Evolutionary conservation across 306 rosid genomes (phyloP).

Genomic region (Inga leiocalycina): DNA sequence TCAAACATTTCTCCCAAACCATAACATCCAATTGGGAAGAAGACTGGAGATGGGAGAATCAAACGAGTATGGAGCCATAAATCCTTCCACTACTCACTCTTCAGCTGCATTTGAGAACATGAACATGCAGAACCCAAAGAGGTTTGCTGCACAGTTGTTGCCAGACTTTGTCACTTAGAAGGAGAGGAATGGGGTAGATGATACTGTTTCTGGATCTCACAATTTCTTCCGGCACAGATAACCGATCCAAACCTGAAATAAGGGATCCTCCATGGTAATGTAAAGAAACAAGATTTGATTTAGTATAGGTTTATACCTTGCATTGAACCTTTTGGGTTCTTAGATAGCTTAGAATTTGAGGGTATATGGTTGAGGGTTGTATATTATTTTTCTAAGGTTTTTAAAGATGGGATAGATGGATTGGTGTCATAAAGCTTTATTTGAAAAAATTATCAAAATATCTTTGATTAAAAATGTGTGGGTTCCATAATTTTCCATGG

Average conservation of each 20-base stretch:
- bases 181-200: conserved; percentile 16
- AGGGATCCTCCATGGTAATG: conserved; percentile 60
- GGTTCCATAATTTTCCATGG: neutral
- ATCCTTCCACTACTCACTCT: conserved; percentile 65
- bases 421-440: conserved; percentile 65
- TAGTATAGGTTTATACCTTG: conserved; percentile 82
- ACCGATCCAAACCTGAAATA: conserved; percentile 35
- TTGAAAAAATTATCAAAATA: conserved; percentile 56
- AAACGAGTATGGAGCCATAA: conserved; percentile 65
- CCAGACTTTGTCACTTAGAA: conserved; percentile 83
- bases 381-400: conserved; percentile 88
- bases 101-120: conserved; percentile 77
- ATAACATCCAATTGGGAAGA: conserved; percentile 72
- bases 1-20: conserved; percentile 72
- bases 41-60: conserved; percentile 71
- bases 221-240: conserved; percentile 41
- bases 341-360: conserved; percentile 76
- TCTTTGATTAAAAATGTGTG: conserved; percentile 43
- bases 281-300: conserved; percentile 73
- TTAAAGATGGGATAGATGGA: conserved; percentile 61
- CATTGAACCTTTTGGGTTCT: conserved; percentile 71
- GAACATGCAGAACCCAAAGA: conserved; percentile 86
- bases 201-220: conserved; percentile 12
- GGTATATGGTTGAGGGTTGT: conserved; percentile 83
- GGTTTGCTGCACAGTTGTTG: conserved; percentile 88